Percentiles rank a stretch among this genome's conserved stretches.
Evolutionary conservation across 768 basidiomycete genomes (phyloP).

Genomic region (Amanita subjunquillea): DNA sequence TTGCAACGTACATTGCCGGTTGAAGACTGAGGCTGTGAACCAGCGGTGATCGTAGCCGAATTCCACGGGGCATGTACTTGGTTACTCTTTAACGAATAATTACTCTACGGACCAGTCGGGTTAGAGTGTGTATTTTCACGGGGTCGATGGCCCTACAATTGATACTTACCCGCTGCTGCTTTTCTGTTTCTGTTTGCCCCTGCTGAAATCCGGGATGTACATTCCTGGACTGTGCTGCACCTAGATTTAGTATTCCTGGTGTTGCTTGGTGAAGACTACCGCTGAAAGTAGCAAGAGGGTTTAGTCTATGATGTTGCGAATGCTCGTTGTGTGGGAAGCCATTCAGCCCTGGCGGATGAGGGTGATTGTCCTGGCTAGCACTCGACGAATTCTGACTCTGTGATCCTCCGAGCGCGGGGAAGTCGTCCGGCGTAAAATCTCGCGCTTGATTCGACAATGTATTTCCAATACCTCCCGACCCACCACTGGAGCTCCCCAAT

Average conservation of each 20-base stretch:
- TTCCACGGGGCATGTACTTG: constrained; percentile 59
- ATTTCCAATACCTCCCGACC: constrained; percentile 22
- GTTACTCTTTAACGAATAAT: constrained; percentile 55
- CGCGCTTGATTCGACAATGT: constrained; percentile 30
- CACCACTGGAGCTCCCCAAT: constrained; percentile 29
- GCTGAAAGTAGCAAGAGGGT: constrained; percentile 40
- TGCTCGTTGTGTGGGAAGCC: constrained; percentile 46
- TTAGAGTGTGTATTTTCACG: neutral
- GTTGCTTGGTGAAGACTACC: constrained; percentile 32
- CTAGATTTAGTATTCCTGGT: constrained; percentile 60
- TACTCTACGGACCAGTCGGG: constrained; percentile 27
- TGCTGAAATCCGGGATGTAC: constrained; percentile 44
- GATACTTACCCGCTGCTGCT: constrained; percentile 52
- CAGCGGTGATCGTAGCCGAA: constrained; percentile 40
- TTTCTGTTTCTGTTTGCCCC: constrained; percentile 58
- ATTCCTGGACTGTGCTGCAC: constrained; percentile 30
- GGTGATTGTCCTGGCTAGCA: constrained; percentile 27
- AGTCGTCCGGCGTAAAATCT: constrained; percentile 83
- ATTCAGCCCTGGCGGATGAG: constrained; percentile 73
- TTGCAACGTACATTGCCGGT: constrained; percentile 3
- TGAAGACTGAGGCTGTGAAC: constrained; percentile 20
- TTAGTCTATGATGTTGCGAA: constrained; percentile 46
- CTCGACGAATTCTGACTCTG: constrained; percentile 22
- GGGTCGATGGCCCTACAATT: neutral
- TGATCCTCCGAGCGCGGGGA: constrained; percentile 71